A percentile compares a stretch with the other conserved stretches of the same genome.
Conservation (phyloP, 345 rosid genomes). For the Schrenkiella parvula region DNA sequence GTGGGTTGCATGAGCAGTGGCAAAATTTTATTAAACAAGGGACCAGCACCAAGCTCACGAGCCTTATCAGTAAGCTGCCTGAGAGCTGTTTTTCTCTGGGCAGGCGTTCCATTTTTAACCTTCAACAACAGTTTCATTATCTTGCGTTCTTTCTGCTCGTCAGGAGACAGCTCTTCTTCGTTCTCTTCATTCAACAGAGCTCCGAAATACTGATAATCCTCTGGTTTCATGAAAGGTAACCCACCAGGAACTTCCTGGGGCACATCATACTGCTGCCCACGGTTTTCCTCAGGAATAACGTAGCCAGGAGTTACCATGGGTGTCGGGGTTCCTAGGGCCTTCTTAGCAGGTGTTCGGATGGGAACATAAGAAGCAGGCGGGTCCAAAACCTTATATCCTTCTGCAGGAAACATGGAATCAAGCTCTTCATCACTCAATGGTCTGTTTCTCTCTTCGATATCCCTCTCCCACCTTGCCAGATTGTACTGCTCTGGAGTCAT, state of each 20-base stretch:
- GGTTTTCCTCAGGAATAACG: slow-evolving; percentile 82
- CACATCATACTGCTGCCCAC: slow-evolving; percentile 96
- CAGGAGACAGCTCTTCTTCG: slow-evolving; percentile 87
- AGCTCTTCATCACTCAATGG: slow-evolving; percentile 97
- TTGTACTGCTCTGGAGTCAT: slow-evolving; percentile 93
- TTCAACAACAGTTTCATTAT: slow-evolving; percentile 92
- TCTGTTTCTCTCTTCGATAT: slow-evolving; percentile 95
- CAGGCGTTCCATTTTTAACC: slow-evolving; percentile 98
- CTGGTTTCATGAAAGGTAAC: slow-evolving; percentile 94
- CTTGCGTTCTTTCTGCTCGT: slow-evolving; percentile 96
- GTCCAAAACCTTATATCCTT: slow-evolving; percentile 89
- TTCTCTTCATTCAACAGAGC: slow-evolving; percentile 83
- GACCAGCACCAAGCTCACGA: slow-evolving; percentile 95
- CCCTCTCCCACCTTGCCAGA: slow-evolving; percentile 95
- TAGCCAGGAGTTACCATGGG: slow-evolving; percentile 89
- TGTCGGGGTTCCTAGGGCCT: slow-evolving; percentile 82
- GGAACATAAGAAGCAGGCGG: slow-evolving; percentile 97
- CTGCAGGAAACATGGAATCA: slow-evolving; percentile 89
- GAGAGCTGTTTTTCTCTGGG: slow-evolving; percentile 96
- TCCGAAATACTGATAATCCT: slow-evolving; percentile 94
- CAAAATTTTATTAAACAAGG: slow-evolving; percentile 79
- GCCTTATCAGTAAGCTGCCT: slow-evolving; percentile 98
- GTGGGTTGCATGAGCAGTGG: slow-evolving; percentile 99
- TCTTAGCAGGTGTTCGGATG: slow-evolving; percentile 88
- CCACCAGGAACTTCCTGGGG: slow-evolving; percentile 89